These are phyloP conservation scores for Diphasiastrum complanatum DNA, from an alignment of 83 land plant genomes.

Conservation along the genomic window DNA sequence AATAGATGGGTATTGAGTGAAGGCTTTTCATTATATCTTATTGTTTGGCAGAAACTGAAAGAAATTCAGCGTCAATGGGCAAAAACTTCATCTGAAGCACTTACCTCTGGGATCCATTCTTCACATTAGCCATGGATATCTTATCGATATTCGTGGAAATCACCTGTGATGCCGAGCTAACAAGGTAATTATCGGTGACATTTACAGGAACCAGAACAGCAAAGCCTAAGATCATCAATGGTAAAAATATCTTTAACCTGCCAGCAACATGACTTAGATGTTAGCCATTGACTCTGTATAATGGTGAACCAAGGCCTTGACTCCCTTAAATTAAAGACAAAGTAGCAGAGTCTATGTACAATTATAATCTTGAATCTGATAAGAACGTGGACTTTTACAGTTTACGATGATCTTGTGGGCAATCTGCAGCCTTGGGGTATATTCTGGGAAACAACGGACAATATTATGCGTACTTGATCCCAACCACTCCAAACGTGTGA, in stretches of 20 bases:
- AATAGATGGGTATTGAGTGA: no score
- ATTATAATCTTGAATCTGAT: no score
- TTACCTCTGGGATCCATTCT: conserved; percentile 30
- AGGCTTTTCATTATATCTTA: background rate
- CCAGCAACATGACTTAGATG: background rate
- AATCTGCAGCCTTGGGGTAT: no score
- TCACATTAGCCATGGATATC: conserved; percentile 36
- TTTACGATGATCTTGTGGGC: no score
- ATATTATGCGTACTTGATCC: no score
- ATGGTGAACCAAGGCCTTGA: no score
- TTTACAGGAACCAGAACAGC: conserved; percentile 23
- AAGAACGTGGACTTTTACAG: no score
- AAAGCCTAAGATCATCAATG: conserved; percentile 38
- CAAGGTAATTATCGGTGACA: conserved; percentile 20
- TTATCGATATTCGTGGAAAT: conserved; percentile 33
- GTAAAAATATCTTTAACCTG: conserved; percentile 83
- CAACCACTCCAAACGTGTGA: no score
- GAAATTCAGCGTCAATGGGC: background rate
- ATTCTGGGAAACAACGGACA: no score
- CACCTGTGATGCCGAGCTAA: conserved; percentile 6
- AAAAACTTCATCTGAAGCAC: conserved; percentile 1
- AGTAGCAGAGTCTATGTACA: no score
- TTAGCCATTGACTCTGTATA: no score
- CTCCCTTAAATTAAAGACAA: background rate
- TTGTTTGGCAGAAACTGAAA: background rate